Conservation (phyloP, 2,329 filamentous ascomycete genomes). For the Penicillium polonicum region DNA sequence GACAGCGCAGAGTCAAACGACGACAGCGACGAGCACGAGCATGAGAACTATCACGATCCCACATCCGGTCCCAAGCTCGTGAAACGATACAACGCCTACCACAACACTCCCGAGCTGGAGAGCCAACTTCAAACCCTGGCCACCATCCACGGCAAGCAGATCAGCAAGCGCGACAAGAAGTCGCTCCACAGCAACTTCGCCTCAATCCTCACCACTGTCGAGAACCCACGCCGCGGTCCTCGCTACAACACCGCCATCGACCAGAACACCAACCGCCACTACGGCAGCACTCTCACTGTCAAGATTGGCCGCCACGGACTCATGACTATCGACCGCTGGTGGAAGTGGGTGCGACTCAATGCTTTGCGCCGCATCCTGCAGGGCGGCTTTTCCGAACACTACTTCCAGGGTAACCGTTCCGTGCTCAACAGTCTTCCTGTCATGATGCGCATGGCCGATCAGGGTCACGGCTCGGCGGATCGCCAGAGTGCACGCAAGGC, state of each 20-base stretch:
- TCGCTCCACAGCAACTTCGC: conserved; percentile 64
- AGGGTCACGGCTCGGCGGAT: conserved; percentile 19
- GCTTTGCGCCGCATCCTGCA: conserved; percentile 61
- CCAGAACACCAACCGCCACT: conserved; percentile 57
- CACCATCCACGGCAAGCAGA: conserved; percentile 58
- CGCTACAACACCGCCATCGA: conserved; percentile 65
- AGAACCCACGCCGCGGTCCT: conserved; percentile 65
- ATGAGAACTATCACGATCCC: conserved; percentile 41
- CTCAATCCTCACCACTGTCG: conserved; percentile 65
- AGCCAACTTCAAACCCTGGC: conserved; percentile 60
- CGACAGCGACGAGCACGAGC: conserved; percentile 47
- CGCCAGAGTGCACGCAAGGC: conserved; percentile 29
- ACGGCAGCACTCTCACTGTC: conserved; percentile 63
- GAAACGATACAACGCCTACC: conserved; percentile 67
- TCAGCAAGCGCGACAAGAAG: conserved; percentile 67
- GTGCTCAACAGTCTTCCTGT: conserved; percentile 60
- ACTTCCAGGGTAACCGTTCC: conserved; percentile 58
- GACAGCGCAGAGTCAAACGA: conserved; percentile 39
- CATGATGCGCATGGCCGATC: conserved; percentile 34
- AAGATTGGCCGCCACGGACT: conserved; percentile 57
- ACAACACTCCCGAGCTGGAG: conserved; percentile 61
- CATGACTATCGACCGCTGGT: conserved; percentile 69
- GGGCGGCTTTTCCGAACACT: conserved; percentile 63
- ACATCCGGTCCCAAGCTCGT: conserved; percentile 47
- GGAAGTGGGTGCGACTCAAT: conserved; percentile 66